Percentiles rank a stretch among this genome's conserved stretches.
These are phyloP conservation scores for Cunninghamia lanceolata DNA, from an alignment of 75 land plant genomes.

Conservation along the genomic window DNA sequence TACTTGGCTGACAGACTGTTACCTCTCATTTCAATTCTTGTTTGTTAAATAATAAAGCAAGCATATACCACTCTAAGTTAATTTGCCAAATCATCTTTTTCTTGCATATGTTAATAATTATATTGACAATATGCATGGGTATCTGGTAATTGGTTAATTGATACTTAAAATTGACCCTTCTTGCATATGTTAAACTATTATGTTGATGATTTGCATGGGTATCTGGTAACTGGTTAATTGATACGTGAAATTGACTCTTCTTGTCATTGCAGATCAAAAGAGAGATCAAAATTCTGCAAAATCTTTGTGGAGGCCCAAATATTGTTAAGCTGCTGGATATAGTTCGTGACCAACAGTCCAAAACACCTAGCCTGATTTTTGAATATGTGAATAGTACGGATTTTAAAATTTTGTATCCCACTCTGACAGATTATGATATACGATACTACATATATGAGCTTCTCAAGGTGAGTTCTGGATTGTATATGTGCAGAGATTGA, in stretches of 20 bases:
- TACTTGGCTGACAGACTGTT: neutral
- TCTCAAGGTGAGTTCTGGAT: slow-evolving; percentile 46
- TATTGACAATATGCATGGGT: too few species aligned
- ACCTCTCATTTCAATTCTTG: neutral
- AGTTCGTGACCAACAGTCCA: slow-evolving; percentile 83
- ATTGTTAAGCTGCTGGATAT: slow-evolving; percentile 81
- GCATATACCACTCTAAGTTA: neutral
- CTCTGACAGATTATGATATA: slow-evolving; percentile 84
- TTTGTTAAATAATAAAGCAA: neutral
- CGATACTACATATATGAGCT: slow-evolving; percentile 88
- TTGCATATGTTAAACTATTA: neutral
- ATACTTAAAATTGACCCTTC: neutral
- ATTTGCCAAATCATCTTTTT: neutral
- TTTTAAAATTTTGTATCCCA: slow-evolving; percentile 79
- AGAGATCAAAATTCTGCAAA: slow-evolving; percentile 82
- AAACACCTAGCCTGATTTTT: slow-evolving; percentile 83
- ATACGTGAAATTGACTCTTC: neutral
- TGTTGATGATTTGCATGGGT: neutral
- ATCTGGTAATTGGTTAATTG: neutral
- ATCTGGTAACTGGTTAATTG: neutral
- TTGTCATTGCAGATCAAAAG: slow-evolving; percentile 68
- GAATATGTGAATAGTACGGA: slow-evolving; percentile 91
- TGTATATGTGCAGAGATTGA: neutral
- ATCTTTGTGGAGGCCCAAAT: slow-evolving; percentile 87
- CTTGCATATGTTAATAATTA: too few species aligned